phyloP scores from a whole-genome alignment of 2,329 filamentous ascomycete species.

The Fusarium equiseti region DNA sequence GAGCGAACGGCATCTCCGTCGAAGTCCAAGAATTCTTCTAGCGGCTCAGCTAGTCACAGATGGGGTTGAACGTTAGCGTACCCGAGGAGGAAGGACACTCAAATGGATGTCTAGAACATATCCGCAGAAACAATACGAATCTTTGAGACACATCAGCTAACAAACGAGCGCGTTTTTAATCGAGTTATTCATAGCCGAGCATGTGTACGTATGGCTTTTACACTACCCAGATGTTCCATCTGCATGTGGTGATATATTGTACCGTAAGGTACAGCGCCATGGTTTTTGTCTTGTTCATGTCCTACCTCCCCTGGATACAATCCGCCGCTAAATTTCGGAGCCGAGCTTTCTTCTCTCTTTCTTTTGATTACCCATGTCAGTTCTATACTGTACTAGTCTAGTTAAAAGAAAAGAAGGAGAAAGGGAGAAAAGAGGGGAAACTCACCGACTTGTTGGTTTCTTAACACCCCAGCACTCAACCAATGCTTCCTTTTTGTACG shows the following conservation, averaged over 20 bases:
- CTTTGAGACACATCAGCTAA: not conserved
- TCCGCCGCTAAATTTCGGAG: constrained; percentile 14
- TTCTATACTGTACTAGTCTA: not conserved
- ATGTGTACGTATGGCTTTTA: not conserved
- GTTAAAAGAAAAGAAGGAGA: not conserved
- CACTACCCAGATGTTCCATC: not conserved
- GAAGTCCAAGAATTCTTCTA: constrained; percentile 23
- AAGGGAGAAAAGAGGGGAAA: not conserved
- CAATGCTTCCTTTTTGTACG: not conserved
- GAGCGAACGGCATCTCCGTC: constrained; percentile 19
- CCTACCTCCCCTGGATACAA: not conserved
- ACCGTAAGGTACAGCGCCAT: not conserved
- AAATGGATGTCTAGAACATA: not conserved
- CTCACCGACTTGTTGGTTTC: constrained; percentile 29
- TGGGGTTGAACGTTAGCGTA: constrained; percentile 1
- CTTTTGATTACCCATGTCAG: not conserved
- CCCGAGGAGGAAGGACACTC: not conserved
- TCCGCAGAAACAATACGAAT: not conserved
- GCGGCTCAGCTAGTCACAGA: constrained; percentile 10
- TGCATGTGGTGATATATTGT: not conserved
- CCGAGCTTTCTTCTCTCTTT: constrained; percentile 1
- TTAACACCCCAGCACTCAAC: not conserved
- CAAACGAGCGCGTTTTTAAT: not conserved
- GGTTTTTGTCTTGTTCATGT: not conserved
- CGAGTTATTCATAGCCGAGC: not conserved